These are phyloP conservation scores for Glaciozyma martinii DNA, from an alignment of 768 basidiomycete genomes.

Conservation along the genomic window DNA sequence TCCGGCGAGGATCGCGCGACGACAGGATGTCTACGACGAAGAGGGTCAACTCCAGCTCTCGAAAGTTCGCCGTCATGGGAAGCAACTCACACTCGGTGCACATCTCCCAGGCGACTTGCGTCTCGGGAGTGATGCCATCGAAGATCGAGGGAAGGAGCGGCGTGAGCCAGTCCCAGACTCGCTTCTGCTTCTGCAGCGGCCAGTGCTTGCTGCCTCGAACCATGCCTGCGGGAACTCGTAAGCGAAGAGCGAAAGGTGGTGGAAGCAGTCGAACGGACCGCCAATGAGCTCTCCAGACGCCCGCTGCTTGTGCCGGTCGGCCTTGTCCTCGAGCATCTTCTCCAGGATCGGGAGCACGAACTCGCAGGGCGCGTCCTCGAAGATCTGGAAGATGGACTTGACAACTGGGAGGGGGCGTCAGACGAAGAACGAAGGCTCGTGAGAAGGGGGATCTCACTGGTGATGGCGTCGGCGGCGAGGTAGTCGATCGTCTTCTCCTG, in stretches of 20 bases:
- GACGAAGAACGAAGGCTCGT: not conserved
- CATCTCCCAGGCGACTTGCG: slow-evolving; percentile 65
- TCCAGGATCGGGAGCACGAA: slow-evolving; percentile 52
- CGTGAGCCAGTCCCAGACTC: slow-evolving; percentile 71
- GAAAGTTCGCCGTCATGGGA: not conserved
- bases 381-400: slow-evolving; percentile 56
- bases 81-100: slow-evolving; percentile 54
- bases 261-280: not conserved
- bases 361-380: slow-evolving; percentile 62
- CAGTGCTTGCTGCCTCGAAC: slow-evolving; percentile 72
- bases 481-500: slow-evolving; percentile 34
- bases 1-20: slow-evolving; percentile 70
- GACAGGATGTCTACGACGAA: slow-evolving; percentile 59
- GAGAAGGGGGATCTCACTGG: slow-evolving; percentile 46
- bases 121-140: slow-evolving; percentile 68
- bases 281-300: slow-evolving; percentile 77
- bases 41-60: not conserved
- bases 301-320: slow-evolving; percentile 74
- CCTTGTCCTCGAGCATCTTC: slow-evolving; percentile 54
- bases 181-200: slow-evolving; percentile 58
- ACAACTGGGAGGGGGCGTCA: slow-evolving; percentile 36
- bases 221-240: slow-evolving; percentile 24
- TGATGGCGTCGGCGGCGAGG: slow-evolving; percentile 36
- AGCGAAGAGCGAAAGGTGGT: not conserved
- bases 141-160: slow-evolving; percentile 60